Evolutionary conservation across 148 eudicot species (phyloP).

Genomic region (Vaccinium corymbosum): DNA sequence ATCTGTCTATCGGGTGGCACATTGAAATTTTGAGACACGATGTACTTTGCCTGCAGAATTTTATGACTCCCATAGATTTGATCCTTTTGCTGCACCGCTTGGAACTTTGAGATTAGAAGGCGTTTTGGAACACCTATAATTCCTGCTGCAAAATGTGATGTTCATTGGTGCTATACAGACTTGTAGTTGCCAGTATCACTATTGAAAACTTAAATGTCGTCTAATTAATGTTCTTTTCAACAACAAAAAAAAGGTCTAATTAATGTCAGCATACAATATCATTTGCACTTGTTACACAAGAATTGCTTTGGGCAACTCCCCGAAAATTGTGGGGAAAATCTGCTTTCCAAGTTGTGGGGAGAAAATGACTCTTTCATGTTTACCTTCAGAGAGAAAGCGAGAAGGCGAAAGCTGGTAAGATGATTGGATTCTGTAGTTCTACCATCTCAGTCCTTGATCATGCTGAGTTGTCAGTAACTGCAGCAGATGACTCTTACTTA

Average conservation of each 20-base stretch:
- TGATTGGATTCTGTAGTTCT: slow-evolving; percentile 79
- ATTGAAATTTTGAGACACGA: background rate
- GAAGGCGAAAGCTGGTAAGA: slow-evolving; percentile 46
- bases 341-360: background rate
- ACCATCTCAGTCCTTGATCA: slow-evolving; percentile 61
- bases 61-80: background rate
- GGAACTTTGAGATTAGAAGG: background rate
- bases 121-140: background rate
- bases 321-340: background rate
- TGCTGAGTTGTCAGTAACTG: slow-evolving; percentile 74
- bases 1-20: background rate
- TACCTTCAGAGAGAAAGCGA: slow-evolving; percentile 56
- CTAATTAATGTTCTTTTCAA: background rate
- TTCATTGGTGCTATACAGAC: background rate
- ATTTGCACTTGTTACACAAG: background rate
- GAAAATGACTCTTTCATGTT: slow-evolving; percentile 11
- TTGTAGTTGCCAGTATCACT: background rate
- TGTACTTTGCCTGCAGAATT: background rate
- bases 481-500: slow-evolving; percentile 41
- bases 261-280: background rate
- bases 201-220: background rate
- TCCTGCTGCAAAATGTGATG: background rate
- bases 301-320: background rate
- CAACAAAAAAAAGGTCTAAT: no score
- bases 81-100: background rate